These are phyloP conservation scores for Misopates orontium DNA, from an alignment of 257 asterid species.

Conservation along the genomic window DNA sequence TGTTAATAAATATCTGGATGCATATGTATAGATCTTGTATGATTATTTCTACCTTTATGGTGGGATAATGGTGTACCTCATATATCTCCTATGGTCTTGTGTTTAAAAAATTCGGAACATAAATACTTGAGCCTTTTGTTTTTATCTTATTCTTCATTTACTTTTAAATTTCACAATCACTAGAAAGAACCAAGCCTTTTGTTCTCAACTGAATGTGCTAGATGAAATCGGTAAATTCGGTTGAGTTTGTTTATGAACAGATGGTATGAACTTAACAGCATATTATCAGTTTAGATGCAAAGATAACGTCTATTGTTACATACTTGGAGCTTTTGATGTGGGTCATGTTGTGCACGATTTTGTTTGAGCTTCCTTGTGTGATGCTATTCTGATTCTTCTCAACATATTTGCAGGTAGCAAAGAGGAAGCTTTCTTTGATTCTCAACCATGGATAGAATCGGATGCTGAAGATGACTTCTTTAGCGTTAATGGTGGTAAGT, in stretches of 20 bases:
- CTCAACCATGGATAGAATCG: constrained; percentile 82
- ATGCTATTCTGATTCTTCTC: constrained; percentile 23
- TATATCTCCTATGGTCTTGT: neutral
- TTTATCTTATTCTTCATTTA: constrained; percentile 3
- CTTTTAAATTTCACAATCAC: neutral
- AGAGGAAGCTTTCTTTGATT: constrained; percentile 77
- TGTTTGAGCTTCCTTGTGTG: neutral
- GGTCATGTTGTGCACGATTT: neutral
- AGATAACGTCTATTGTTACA: neutral
- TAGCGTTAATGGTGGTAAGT: constrained; percentile 89
- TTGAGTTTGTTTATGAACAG: neutral
- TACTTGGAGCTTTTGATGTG: neutral
- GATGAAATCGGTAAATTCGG: neutral
- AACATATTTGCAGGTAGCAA: constrained; percentile 64
- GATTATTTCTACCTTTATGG: neutral
- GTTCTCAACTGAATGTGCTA: neutral
- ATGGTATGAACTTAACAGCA: neutral
- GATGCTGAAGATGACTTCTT: constrained; percentile 82
- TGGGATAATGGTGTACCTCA: neutral
- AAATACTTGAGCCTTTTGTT: neutral
- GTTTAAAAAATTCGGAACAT: neutral
- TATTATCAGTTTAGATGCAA: neutral
- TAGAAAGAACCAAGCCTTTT: no score
- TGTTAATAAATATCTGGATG: neutral
- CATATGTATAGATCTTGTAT: neutral